Base-by-base conservation (phyloP, 139 green algal species). In the Chlorella sp. region DNA sequence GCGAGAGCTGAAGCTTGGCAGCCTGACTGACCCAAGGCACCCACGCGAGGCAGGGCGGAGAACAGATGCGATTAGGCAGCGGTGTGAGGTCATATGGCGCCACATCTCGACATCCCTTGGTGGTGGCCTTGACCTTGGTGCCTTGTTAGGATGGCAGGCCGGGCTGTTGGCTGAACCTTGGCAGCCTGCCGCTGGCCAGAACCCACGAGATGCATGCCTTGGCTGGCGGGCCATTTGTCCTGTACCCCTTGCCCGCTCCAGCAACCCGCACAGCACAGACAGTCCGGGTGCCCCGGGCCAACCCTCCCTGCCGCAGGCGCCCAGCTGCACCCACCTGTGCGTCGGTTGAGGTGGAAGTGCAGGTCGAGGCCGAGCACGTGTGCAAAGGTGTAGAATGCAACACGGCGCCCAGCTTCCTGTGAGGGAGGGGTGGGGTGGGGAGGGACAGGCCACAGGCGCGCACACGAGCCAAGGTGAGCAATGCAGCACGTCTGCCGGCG, bases 311-410 rank as follows among this genome's bases (percentile, higher is more conserved):
- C 69, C 48, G 7, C 48, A 57, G 48, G 48, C 48, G 9, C 69
- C 30, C 34, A 34, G 36, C n/a, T 4, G 0, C 64, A 26, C 24
- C 11, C 64, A 90, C 87, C 87, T 1, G 97, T 99, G 30, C 96
- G 93, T 66, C 97, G 92, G 76, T 99, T 94, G 64, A 99, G 90
- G 77, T 93, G 92, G 88, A 92, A 93, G 42, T 71, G 81, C 71
- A 93, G 82, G 83, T 92, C 90, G 66, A 94, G 80, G 48, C 39
- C 76, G 83, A 92, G 86, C 77, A 93, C 87, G 37, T 93, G 90
- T 14, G 77, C 42, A 60, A 94, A 80, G 5, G 92, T 79, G 57
- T 91, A 83, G 53, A 92, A 91, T 18, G 92, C 91, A 30, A 94
- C 83, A 48, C 69, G 81, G 3, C 87, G 61, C 0, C 84, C 90